phyloP scores from a whole-genome alignment of 768 basidiomycete genomes.

The Podaxis carcinomalis region DNA sequence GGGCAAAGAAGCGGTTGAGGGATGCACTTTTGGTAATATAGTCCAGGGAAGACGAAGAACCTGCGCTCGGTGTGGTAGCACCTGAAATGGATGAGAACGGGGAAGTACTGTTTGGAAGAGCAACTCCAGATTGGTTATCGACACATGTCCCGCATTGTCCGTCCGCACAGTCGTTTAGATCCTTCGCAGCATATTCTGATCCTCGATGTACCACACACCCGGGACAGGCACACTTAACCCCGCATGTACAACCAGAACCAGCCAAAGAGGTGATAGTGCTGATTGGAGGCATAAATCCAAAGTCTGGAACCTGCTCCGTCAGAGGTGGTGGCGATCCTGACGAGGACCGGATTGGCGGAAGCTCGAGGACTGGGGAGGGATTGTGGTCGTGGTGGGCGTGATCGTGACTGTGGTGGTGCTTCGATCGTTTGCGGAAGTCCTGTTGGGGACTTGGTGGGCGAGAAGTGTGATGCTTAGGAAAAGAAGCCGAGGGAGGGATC shows the following conservation, averaged over 20 bases:
- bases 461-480: slow-evolving; percentile 20
- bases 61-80: background rate
- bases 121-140: slow-evolving; percentile 44
- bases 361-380: slow-evolving; percentile 29
- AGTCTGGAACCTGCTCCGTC: slow-evolving; percentile 35
- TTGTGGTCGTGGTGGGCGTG: slow-evolving; percentile 13
- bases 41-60: background rate
- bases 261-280: slow-evolving; percentile 54
- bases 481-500: background rate
- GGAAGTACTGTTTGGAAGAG: slow-evolving; percentile 29
- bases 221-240: slow-evolving; percentile 63
- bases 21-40: slow-evolving; percentile 7
- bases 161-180: slow-evolving; percentile 44
- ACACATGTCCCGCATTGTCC: slow-evolving; percentile 58
- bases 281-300: slow-evolving; percentile 57
- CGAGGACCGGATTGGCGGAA: slow-evolving; percentile 44
- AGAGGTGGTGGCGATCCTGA: slow-evolving; percentile 21
- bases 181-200: slow-evolving; percentile 36
- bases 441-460: slow-evolving; percentile 26
- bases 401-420: slow-evolving; percentile 15
- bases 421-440: slow-evolving; percentile 28
- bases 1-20: slow-evolving; percentile 64
- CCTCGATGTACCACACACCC: slow-evolving; percentile 73
- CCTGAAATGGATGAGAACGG: slow-evolving; percentile 11
- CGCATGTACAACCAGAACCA: slow-evolving; percentile 71